These are phyloP conservation scores for Bacidia gigantensis DNA, from an alignment of 495 filamentous ascomycete genomes.

Conservation along the genomic window DNA sequence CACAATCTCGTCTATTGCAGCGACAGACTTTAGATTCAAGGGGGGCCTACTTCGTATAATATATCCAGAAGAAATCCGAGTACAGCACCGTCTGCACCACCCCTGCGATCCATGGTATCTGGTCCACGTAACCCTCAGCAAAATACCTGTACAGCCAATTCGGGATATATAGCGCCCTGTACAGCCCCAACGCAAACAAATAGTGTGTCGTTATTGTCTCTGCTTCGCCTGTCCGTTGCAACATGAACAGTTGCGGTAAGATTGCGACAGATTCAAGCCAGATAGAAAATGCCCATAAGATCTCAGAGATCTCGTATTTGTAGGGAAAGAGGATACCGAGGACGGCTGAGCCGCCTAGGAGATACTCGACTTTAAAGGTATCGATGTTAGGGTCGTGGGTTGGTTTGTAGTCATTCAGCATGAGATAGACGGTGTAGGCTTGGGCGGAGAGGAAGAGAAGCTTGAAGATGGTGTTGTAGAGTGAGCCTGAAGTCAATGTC, in stretches of 20 bases:
- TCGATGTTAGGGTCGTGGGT: slow-evolving; percentile 92
- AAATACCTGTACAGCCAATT: slow-evolving; percentile 94
- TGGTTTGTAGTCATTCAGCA: slow-evolving; percentile 90
- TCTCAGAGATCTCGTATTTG: slow-evolving; percentile 57
- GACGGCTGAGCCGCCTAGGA: slow-evolving; percentile 63
- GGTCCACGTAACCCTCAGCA: slow-evolving; percentile 60
- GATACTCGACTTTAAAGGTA: slow-evolving; percentile 90
- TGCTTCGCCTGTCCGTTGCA: slow-evolving; percentile 92
- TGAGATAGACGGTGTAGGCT: slow-evolving; percentile 87
- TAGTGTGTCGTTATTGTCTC: slow-evolving; percentile 98
- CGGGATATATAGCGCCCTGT: slow-evolving; percentile 90
- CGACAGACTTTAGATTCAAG: background rate
- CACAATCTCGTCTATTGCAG: background rate
- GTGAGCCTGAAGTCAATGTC: slow-evolving; percentile 54
- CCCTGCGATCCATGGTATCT: slow-evolving; percentile 72
- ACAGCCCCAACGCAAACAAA: slow-evolving; percentile 84
- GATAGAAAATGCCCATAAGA: slow-evolving; percentile 92
- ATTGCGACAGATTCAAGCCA: slow-evolving; percentile 96
- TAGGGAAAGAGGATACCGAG: slow-evolving; percentile 77
- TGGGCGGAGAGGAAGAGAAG: slow-evolving; percentile 85
- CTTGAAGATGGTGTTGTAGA: slow-evolving; percentile 91
- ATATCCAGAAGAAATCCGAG: slow-evolving; percentile 99
- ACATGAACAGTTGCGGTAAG: slow-evolving; percentile 92
- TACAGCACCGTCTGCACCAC: slow-evolving; percentile 89
- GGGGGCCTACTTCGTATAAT: slow-evolving; percentile 87